Base-by-base conservation (phyloP, 2,329 filamentous ascomycete genomes). In the Canariomyces notabilis region DNA sequence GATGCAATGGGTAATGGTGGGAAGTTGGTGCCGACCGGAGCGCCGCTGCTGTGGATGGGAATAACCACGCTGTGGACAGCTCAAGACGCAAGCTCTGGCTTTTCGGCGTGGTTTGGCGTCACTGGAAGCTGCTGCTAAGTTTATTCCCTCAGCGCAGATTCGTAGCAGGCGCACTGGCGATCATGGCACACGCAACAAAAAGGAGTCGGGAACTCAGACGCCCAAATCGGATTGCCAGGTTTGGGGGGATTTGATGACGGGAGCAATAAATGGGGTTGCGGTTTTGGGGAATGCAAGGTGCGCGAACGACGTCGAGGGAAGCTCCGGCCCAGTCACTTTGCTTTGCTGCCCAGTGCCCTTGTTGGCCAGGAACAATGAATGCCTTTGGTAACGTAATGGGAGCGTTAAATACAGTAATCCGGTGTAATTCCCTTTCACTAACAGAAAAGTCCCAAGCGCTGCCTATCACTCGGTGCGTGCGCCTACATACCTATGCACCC, bases 1-100 rank as follows among this genome's bases (percentile, higher is more conserved):
- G 52, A 55, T 55, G 52, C 52, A 55, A 55, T 55, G 41, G 52
- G 42, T 40, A 52, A 50, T 11, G 26, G 46, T 46, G 50, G 47
- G 43, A 41, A n/a, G n/a, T n/a, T n/a, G 51, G 50, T 46, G 49
- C 47, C 49, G 51, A 51, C 44, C 39, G 43, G 38, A 31, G 22
- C 32, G 29, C 43, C n/a, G 37, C 41, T 36, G 31, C 33, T 33
- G 31, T 39, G 44, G 22, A 40, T 34, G 42, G n/a, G n/a, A n/a
- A n/a, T n/a, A 37, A 49, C 36, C 15, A 26, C 37, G 16, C 37
- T 31, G 15, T 40, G 15, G 21, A 21, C 36, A 18, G 26, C 38
- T 15, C 19, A 12, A 9, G n/a, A 31, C 18, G 38, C 5, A 31
- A 26, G 32, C 37, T 23, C 26, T 40, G 32, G 41, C 23, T 44